A percentile compares a stretch with the other conserved stretches of the same genome.
Conservation (phyloP, 371 early-diverging fungal species). For the Mucor saturninus region DNA sequence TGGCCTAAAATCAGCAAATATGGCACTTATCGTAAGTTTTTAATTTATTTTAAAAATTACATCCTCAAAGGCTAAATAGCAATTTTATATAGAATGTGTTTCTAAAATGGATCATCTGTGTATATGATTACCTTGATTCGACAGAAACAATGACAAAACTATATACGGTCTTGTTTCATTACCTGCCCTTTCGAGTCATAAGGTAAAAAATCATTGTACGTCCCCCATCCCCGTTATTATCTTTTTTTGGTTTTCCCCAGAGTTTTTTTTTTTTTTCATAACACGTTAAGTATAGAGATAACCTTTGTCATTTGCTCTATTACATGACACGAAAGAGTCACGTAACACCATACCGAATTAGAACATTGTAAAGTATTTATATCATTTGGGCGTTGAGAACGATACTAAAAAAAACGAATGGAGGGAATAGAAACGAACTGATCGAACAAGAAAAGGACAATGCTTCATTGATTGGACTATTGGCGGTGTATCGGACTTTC, state of each 20-base stretch:
- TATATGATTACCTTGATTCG: slow-evolving; percentile 54
- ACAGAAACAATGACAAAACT: slow-evolving; percentile 42
- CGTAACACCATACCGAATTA: slow-evolving; percentile 54
- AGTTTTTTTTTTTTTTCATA: no score
- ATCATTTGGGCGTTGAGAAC: neutral
- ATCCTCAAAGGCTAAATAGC: no score
- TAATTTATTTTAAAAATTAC: no score
- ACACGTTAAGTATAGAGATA: slow-evolving; percentile 29
- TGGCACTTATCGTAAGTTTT: slow-evolving; percentile 29
- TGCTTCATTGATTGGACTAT: slow-evolving; percentile 44
- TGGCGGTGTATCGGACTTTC: slow-evolving; percentile 48
- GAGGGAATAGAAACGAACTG: slow-evolving; percentile 36
- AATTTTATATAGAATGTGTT: slow-evolving; percentile 15
- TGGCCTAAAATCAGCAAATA: slow-evolving; percentile 32
- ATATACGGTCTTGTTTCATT: slow-evolving; percentile 56
- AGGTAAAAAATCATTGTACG: slow-evolving; percentile 30
- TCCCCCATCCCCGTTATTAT: neutral
- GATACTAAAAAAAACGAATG: no score
- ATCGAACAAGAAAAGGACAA: slow-evolving; percentile 41
- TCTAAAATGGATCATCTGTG: slow-evolving; percentile 52
- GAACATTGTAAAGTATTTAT: slow-evolving; percentile 44
- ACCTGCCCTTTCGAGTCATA: slow-evolving; percentile 39
- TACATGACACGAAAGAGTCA: slow-evolving; percentile 53
- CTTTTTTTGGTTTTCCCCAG: no score
- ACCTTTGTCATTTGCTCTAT: slow-evolving; percentile 60